phyloP scores from a whole-genome alignment of 2,329 filamentous ascomycete species.

The Magnaporthiopsis rhizophila region DNA sequence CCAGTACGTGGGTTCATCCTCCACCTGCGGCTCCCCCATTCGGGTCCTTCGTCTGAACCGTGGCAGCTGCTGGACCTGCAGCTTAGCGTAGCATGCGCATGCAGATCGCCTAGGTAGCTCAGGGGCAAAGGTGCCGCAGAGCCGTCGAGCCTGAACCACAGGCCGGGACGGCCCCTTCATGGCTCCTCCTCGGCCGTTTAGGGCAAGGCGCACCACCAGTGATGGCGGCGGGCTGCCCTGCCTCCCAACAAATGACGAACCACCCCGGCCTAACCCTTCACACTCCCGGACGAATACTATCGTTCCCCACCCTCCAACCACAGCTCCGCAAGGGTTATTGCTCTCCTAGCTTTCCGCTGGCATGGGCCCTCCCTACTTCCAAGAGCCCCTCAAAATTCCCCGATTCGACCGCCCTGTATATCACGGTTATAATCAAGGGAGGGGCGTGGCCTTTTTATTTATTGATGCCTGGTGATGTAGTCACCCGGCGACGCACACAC shows the following conservation, averaged over 20 bases:
- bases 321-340: conserved; percentile 17
- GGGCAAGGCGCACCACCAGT: neutral
- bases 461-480: conserved; percentile 6
- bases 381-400: conserved; percentile 3
- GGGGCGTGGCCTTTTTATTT: neutral
- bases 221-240: no score
- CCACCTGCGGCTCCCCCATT: neutral
- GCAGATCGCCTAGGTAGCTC: neutral
- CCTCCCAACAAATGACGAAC: neutral
- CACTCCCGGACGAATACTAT: neutral
- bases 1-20: no score
- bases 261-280: neutral
- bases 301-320: conserved; percentile 3
- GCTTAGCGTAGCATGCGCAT: neutral
- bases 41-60: neutral
- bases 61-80: neutral
- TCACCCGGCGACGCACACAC: no score
- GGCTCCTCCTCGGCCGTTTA: neutral
- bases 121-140: neutral
- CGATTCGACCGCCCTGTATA: conserved; percentile 9
- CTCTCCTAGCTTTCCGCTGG: conserved; percentile 9
- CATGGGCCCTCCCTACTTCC: conserved; percentile 7
- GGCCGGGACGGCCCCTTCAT: neutral
- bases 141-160: neutral
- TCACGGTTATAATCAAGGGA: neutral